Percentiles rank a stretch among this genome's conserved stretches.
Evolutionary conservation across 2,329 filamentous ascomycete genomes (phyloP).

Genomic region (Scopulariopsis brevicaulis): DNA sequence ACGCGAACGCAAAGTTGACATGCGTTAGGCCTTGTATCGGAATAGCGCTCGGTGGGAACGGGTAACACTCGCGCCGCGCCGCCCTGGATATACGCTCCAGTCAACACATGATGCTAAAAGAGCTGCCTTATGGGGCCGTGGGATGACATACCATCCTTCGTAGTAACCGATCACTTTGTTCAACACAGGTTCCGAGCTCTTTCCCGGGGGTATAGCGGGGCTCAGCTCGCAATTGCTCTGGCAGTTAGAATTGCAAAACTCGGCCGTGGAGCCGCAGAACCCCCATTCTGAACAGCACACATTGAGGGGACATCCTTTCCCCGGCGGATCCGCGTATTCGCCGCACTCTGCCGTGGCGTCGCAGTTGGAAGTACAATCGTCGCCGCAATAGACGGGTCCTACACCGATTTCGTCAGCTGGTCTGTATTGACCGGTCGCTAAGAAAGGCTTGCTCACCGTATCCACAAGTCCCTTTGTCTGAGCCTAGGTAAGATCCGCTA

Average conservation of each 20-base stretch:
- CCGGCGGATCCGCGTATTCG: constrained; percentile 10
- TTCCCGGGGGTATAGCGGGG: constrained; percentile 5
- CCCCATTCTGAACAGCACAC: constrained; percentile 4
- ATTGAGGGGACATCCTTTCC: constrained; percentile 21
- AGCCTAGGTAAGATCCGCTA: too few species aligned
- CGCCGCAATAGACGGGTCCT: too few species aligned
- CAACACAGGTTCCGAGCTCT: constrained; percentile 1
- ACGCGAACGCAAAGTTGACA: constrained; percentile 20
- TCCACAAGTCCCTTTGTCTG: too few species aligned
- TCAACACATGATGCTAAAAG: constrained; percentile 5
- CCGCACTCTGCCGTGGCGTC: constrained; percentile 21
- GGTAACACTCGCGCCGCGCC: too few species aligned
- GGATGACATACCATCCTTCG: constrained; percentile 16
- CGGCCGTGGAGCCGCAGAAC: constrained; percentile 12
- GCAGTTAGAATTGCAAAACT: constrained; percentile 9
- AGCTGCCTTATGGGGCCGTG: too few species aligned
- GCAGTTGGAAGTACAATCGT: constrained; percentile 12
- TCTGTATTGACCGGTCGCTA: too few species aligned
- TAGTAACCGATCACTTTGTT: constrained; percentile 12
- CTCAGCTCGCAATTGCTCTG: constrained; percentile 10
- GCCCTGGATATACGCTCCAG: background rate
- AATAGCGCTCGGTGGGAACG: constrained; percentile 8
- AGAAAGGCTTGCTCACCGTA: too few species aligned
- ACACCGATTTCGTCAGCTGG: too few species aligned
- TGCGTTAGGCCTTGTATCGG: constrained; percentile 16